Base-by-base conservation (phyloP, 2,329 filamentous ascomycete genomes). In the Aspergillus caelatus region DNA sequence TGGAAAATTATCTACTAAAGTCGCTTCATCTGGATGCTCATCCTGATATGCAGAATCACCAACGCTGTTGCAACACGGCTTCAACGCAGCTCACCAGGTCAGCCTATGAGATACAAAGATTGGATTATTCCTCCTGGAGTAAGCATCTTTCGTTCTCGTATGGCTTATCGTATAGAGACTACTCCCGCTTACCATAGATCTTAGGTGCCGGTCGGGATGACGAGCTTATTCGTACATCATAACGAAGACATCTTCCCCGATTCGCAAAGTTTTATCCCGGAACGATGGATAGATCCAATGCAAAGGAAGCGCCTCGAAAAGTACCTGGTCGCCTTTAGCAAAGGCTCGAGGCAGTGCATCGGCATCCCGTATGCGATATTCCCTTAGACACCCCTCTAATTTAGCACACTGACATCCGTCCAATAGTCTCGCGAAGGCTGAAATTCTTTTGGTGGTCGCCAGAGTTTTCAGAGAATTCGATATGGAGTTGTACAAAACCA, bases 271-370 rank as follows among this genome's bases (percentile, higher is more conserved):
- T 81, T 79, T 69, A 65, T 69, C 6, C 79, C 79, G 2, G 78
- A 80, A 21, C 69, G 78, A 61, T 81, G 78, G 75, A 68, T 77
- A 16, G 67, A 74, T 50, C 63, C 70, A 11, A 66, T 71, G 4
- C 67, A 73, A 26, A 74, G 76, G 5, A 68, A 75, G 23, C 70
- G 74, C 1, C 68, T 79, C 11, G 70, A 77, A 28, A 73, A 71
- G 30, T 79, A 78, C 58, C 63, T 81, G 32, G 72, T 81, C 9
- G 63, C 75, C 0, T 82, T 82, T 60, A 73, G 72, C 39, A 75
- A 73, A 43, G 82, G 82, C 0, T 78, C 74, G 4, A 71, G 82
- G 26, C 78, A 79, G 69, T 85, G 83, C 63, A 72, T 81, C 14
- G 83, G 83, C 19, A 80, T 81, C 52, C 80, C 83, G 73, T 75